Evolutionary conservation across 108 stramenopile genomes (phyloP).

Genomic region (Pseudonitzschia multiseries): DNA sequence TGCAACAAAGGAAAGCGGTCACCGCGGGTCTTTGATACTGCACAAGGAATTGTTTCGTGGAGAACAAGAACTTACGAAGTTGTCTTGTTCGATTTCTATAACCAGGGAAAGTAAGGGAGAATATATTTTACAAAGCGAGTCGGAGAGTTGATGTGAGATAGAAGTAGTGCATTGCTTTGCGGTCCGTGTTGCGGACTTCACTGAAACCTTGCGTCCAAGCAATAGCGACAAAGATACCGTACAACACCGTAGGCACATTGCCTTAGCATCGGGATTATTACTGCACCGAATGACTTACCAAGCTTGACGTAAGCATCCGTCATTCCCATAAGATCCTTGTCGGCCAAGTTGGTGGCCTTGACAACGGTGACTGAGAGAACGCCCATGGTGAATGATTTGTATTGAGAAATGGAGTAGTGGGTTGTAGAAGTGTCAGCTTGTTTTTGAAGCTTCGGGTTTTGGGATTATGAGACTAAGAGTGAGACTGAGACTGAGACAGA

Average conservation of each 20-base stretch:
- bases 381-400: constrained; percentile 29
- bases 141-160: background rate
- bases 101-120: background rate
- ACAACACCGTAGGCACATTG: too few relatives aligned
- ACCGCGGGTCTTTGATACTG: too few relatives aligned
- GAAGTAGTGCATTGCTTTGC: too few relatives aligned
- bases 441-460: background rate
- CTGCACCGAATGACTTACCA: constrained; percentile 45
- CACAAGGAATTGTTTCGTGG: too few relatives aligned
- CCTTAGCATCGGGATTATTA: too few relatives aligned
- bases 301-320: constrained; percentile 61
- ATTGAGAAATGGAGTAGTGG: background rate
- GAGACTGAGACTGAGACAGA: too few relatives aligned
- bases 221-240: too few relatives aligned
- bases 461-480: background rate
- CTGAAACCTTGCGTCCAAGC: too few relatives aligned
- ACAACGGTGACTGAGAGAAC: constrained; percentile 32
- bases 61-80: background rate
- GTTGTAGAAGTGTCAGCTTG: background rate
- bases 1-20: too few relatives aligned
- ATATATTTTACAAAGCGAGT: background rate
- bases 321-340: constrained; percentile 50
- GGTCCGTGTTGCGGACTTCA: too few relatives aligned
- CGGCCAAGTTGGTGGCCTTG: constrained; percentile 41
- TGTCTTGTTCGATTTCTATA: constrained; percentile 2